These are phyloP conservation scores for Rhamnella rubrinervis DNA, from an alignment of 331 rosid genomes.

Conservation along the genomic window DNA sequence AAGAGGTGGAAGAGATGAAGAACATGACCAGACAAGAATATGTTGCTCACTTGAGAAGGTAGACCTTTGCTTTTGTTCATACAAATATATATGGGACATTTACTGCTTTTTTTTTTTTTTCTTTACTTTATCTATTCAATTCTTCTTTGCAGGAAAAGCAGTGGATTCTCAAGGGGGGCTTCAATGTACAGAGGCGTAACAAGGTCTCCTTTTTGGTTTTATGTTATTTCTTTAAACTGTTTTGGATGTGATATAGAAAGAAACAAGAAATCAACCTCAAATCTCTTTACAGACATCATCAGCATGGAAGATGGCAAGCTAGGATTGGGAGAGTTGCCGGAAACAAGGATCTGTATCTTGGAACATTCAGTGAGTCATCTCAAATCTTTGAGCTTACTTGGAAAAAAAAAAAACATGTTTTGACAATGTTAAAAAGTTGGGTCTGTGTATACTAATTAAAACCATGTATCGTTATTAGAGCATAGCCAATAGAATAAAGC, in stretches of 20 bases:
- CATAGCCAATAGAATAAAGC: constrained; percentile 4
- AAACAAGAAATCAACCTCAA: not conserved
- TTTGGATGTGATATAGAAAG: not conserved
- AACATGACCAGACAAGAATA: constrained; percentile 85
- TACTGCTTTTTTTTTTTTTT: not conserved
- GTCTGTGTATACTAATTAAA: not conserved
- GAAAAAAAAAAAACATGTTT: not conserved
- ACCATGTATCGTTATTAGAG: constrained; percentile 27
- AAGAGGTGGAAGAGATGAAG: constrained; percentile 82
- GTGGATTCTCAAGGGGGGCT: constrained; percentile 95
- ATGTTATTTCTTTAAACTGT: not conserved
- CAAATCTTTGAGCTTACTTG: not conserved
- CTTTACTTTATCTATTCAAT: not conserved
- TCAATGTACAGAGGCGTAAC: constrained; percentile 96
- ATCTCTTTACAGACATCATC: constrained; percentile 69
- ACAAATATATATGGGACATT: not conserved
- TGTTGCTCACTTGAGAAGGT: constrained; percentile 93
- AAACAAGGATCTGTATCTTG: constrained; percentile 90
- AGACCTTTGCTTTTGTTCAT: constrained; percentile 18
- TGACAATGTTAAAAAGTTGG: not conserved
- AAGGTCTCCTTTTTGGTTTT: constrained; percentile 49
- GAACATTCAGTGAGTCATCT: constrained; percentile 77
- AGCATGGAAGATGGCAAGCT: constrained; percentile 97
- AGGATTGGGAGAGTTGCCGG: constrained; percentile 93
- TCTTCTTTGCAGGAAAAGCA: constrained; percentile 65